Base-by-base conservation (phyloP, 2,329 filamentous ascomycete genomes). In the Orbilia oligospora region DNA sequence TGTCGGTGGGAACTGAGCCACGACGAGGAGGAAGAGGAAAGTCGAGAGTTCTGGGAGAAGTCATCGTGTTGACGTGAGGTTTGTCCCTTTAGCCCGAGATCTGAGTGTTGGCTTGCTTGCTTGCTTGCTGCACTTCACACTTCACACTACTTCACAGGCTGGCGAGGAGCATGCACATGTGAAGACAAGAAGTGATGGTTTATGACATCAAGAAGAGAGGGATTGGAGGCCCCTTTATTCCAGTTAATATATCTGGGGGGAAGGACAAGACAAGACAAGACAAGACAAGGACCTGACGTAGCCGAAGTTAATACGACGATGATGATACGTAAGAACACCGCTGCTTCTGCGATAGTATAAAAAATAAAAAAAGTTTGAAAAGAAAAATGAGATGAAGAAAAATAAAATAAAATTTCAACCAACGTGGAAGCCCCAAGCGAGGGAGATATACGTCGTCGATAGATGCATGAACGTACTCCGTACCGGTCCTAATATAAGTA, bases 1-100 rank as follows among this genome's bases (percentile, higher is more conserved):
- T 48, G 44, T 78, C 75, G 53, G 30, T 58, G 14, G 73, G 48
- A 14, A 51, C 66, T 18, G 75, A 78, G 18, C 67, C 46, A 46
- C 75, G 75, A 27, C 68, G 75, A 18, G 75, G 75, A 5, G 75
- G 75, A 0, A 78, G 68, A 24, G 75, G 75, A 48, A 78, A 78
- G 38, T 78, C 75, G 48, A 78, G 67, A 9, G 75, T 78, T 65
- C 71, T 71, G 18, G 75, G 75, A 18, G 75, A 78, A 16, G 68
- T 65, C 75, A 78, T 78, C 27, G 24, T 61, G 58, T 41, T 27
- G 24, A 38, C 16, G 53, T 61, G 56, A 61, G 56, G 56, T 61
- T 61, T 61, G 56, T 27, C 56, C 56, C 56, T 44, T 58, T 61
- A 20, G 56, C 16, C 56, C 56, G 56, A 61, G 56, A 44, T 51